Evolutionary conservation across 345 rosid species (phyloP), one percentile per base, ranked within the genome.

Genomic region (Carallia brachiata): DNA sequence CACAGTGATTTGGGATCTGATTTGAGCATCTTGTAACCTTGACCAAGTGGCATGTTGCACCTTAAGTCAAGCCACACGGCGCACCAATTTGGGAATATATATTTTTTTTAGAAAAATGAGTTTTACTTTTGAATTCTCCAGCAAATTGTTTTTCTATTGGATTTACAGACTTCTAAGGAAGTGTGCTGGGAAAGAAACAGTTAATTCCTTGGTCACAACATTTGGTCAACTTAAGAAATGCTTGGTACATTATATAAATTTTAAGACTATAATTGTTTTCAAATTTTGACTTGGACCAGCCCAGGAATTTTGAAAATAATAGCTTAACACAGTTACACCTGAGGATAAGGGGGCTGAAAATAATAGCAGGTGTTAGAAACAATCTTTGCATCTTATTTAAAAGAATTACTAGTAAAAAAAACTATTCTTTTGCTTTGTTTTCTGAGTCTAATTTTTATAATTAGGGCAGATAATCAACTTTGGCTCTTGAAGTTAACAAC

Each of bases 201-300:
- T 6, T 40, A 40, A 40, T 40, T 39, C 44, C 44, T 39, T 39
- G 8, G 44, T 39, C 44, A 7, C 9, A 32, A 23, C 47, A 67
- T 69, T 56, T 75, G 48, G 70, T 77, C 72, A 68, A 77, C 62
- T 61, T 13, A 27, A 47, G 63, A 58, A 71, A 65, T 30, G 36
- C 58, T 56, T 36, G 52, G 71, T 32, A 32, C 59, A 77, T 44
- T 13, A 68, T 59, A 27, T 17, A 13, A 47, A 10, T 16, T 18
- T 48, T 39, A 10, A 63, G 39, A 27, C n/a, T 39, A 23, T 30
- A 15, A 15, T 31, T 6, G 19, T 47, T 50, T 36, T 19, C 59
- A 48, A 65, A 34, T 16, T 65, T 67, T 70, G 75, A 70, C 70
- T 67, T 5, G 13, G 56, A 52, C 44, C 70, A 40, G 10, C 36